Conservation (phyloP, 2,329 filamentous ascomycete genomes). For the Colletotrichum sp. region DNA sequence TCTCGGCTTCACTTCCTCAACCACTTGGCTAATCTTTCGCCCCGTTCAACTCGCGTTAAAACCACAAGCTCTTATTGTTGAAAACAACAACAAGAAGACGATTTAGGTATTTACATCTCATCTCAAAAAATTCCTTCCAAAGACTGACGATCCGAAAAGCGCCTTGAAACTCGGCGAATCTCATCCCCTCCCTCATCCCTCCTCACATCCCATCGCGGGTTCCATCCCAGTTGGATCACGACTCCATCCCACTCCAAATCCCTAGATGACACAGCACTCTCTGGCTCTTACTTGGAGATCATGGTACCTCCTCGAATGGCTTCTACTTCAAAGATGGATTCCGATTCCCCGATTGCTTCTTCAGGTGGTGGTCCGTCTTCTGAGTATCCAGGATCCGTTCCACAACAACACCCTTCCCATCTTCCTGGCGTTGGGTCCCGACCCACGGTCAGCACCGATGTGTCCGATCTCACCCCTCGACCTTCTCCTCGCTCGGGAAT, state of each 20-base stretch:
- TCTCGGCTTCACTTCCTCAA: neutral
- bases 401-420: neutral
- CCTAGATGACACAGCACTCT: neutral
- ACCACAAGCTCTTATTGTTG: neutral
- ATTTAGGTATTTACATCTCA: neutral
- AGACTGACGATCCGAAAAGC: neutral
- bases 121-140: rapidly evolving
- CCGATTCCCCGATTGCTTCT: neutral
- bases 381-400: neutral
- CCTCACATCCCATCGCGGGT: neutral
- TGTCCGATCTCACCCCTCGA: neutral
- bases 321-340: neutral
- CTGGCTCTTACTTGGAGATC: neutral
- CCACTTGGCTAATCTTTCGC: neutral
- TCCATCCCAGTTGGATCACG: neutral
- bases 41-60: neutral
- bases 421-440: neutral
- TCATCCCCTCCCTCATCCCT: too few species aligned
- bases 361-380: neutral
- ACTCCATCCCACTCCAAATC: neutral
- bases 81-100: neutral
- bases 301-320: neutral
- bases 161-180: neutral
- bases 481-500: neutral
- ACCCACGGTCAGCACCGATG: neutral